phyloP scores from a whole-genome alignment of 1,139 yeast species.

The Yamadazyma siamensis region DNA sequence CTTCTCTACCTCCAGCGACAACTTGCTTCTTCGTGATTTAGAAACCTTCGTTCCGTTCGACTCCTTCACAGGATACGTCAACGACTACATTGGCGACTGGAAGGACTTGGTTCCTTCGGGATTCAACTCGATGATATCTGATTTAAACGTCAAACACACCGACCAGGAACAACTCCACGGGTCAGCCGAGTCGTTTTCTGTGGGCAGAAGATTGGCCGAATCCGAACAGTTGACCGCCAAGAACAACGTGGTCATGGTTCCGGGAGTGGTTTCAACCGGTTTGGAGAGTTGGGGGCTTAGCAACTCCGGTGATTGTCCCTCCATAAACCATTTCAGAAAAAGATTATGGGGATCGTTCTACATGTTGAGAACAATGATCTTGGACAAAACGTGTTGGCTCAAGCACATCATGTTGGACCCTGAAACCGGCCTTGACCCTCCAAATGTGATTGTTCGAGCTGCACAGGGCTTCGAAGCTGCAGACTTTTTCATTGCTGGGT shows the following conservation, averaged over 20 bases:
- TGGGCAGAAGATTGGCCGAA: slow-evolving; percentile 64
- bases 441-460: slow-evolving; percentile 73
- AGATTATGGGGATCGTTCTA: slow-evolving; percentile 96
- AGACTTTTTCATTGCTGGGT: slow-evolving; percentile 94
- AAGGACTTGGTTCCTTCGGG: slow-evolving; percentile 65
- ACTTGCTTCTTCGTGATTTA: slow-evolving; percentile 40
- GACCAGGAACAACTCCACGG: slow-evolving; percentile 39
- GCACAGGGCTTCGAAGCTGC: slow-evolving; percentile 98
- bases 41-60: slow-evolving; percentile 58
- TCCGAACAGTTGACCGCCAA: slow-evolving; percentile 52
- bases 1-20: slow-evolving; percentile 49
- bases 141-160: slow-evolving; percentile 36
- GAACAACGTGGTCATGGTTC: slow-evolving; percentile 85
- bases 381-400: slow-evolving; percentile 92
- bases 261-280: slow-evolving; percentile 95
- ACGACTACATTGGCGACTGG: slow-evolving; percentile 51
- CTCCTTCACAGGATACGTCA: slow-evolving; percentile 41
- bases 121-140: slow-evolving; percentile 57
- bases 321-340: slow-evolving; percentile 80
- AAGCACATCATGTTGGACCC: slow-evolving; percentile 87
- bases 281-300: slow-evolving; percentile 86
- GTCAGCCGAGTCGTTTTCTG: slow-evolving; percentile 80
- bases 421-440: slow-evolving; percentile 90
- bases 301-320: slow-evolving; percentile 67
- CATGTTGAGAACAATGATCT: slow-evolving; percentile 88